A percentile compares a stretch with the other conserved stretches of the same genome.
Evolutionary conservation across 2,329 filamentous ascomycete genomes (phyloP).

Genomic region (Cladosporium sp.): DNA sequence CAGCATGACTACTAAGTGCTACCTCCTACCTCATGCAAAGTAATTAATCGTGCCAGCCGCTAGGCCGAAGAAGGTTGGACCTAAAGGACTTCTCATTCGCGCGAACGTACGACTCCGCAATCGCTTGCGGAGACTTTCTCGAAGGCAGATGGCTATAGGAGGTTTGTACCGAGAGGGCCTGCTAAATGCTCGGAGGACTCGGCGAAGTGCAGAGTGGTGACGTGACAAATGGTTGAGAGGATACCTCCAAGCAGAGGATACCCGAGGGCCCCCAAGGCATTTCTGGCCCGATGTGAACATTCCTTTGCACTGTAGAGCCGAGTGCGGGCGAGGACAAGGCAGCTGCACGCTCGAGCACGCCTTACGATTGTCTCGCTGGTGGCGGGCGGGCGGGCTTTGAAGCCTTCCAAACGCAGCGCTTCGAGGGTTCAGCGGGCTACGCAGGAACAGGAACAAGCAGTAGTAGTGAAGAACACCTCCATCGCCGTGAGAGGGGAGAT

Average conservation of each 20-base stretch:
- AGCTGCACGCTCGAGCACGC: neutral
- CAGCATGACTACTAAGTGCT: too few species aligned
- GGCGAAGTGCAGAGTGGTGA: neutral
- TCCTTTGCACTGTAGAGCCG: neutral
- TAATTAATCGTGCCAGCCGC: too few species aligned
- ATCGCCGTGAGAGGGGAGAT: neutral
- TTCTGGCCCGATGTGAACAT: neutral
- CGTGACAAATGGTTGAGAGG: slow-evolving; percentile 8
- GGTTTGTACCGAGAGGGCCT: neutral
- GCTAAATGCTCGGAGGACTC: neutral
- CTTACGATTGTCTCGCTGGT: neutral
- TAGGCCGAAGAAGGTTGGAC: too few species aligned
- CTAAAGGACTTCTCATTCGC: too few species aligned
- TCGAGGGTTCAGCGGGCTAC: neutral
- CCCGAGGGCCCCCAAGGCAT: neutral
- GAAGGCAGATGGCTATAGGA: neutral
- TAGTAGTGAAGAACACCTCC: neutral
- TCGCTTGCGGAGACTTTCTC: slow-evolving; percentile 9
- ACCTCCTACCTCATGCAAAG: too few species aligned
- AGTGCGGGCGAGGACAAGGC: neutral
- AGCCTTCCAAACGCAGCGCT: neutral
- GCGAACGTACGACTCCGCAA: neutral
- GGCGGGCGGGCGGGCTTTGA: neutral
- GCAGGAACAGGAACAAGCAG: neutral
- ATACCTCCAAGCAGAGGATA: neutral